Evolutionary conservation across 805 yeast genomes (phyloP).

Genomic region (Clavispora phyllophila): DNA sequence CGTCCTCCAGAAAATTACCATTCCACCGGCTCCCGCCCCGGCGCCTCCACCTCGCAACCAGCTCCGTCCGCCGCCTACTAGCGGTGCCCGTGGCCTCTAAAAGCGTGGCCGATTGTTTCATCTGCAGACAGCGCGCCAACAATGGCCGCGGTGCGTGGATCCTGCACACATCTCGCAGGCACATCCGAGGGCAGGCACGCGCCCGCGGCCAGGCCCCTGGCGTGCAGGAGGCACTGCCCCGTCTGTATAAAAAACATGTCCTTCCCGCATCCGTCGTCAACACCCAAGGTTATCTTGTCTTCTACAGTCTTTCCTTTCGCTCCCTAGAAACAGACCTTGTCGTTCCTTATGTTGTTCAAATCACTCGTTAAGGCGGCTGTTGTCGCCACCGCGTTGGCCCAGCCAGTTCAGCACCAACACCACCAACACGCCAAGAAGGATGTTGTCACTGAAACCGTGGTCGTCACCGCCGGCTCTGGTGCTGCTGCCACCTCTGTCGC

Average conservation of each 20-base stretch:
- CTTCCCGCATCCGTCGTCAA: not conserved
- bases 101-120: not conserved
- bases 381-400: constrained; percentile 48
- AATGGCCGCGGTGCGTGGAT: not conserved
- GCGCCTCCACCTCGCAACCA: no score
- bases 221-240: not conserved
- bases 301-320: constrained; percentile 37
- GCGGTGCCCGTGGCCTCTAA: not conserved
- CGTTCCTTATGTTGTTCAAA: constrained; percentile 42
- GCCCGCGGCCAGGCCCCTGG: not conserved
- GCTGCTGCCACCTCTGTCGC: constrained; percentile 9
- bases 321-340: constrained; percentile 18
- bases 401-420: constrained; percentile 59
- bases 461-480: constrained; percentile 43
- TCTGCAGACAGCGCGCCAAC: not conserved
- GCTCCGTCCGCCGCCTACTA: no score
- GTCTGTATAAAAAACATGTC: not conserved
- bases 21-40: no score
- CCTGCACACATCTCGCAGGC: not conserved
- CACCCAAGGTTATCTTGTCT: constrained; percentile 13
- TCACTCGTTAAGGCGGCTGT: constrained; percentile 45
- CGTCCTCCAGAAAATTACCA: no score
- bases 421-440: constrained; percentile 52
- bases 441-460: constrained; percentile 45
- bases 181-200: constrained; percentile 1